Conservation (phyloP, 2,329 filamentous ascomycete species). For the Microsporum ferrugineum region DNA sequence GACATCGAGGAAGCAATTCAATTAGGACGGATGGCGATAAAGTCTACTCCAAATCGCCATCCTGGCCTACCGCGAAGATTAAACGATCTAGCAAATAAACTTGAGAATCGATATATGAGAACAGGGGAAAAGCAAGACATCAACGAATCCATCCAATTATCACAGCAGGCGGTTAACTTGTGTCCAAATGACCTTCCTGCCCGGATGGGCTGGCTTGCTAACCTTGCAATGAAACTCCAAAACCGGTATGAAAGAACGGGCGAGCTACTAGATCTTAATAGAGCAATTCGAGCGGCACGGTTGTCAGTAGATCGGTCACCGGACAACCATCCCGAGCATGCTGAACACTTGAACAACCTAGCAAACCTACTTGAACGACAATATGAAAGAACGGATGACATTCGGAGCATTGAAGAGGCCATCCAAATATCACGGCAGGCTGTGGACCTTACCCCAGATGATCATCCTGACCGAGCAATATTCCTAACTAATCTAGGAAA, state of each 20-base stretch:
- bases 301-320: background rate
- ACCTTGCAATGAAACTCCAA: background rate
- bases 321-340: background rate
- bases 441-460: background rate
- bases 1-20: background rate
- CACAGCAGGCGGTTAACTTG: background rate
- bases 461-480: background rate
- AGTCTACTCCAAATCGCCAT: background rate
- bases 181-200: background rate
- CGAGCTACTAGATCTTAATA: background rate
- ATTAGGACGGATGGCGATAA: background rate
- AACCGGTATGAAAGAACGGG: background rate
- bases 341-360: background rate
- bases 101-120: background rate
- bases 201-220: background rate
- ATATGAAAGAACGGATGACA: background rate
- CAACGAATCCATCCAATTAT: background rate
- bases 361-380: background rate
- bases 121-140: background rate
- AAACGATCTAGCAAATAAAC: background rate
- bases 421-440: background rate
- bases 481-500: background rate
- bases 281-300: background rate
- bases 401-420: background rate
- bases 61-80: background rate